Conservation (phyloP, 2,329 filamentous ascomycete genomes). For the Pseudogymnoascus sp. region DNA sequence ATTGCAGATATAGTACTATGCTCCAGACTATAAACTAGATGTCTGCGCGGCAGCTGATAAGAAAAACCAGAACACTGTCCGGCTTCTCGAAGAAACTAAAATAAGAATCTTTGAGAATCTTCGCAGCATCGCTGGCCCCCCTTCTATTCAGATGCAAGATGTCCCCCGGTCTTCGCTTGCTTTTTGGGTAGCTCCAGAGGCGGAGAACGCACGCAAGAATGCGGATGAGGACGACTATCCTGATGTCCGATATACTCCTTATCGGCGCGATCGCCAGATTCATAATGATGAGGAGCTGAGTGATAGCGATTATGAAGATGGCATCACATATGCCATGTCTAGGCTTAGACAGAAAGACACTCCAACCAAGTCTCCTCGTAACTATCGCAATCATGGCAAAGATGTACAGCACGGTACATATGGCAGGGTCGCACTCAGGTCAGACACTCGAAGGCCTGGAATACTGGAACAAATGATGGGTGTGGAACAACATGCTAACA, state of each 20-base stretch:
- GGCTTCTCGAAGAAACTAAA: constrained; percentile 77
- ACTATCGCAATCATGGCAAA: background rate
- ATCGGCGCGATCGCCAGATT: constrained; percentile 73
- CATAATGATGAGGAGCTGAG: constrained; percentile 74
- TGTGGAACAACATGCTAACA: background rate
- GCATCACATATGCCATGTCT: constrained; percentile 37
- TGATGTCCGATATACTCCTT: constrained; percentile 74
- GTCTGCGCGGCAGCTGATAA: constrained; percentile 78
- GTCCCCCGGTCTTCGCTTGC: constrained; percentile 57
- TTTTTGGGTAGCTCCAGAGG: constrained; percentile 55
- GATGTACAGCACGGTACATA: background rate
- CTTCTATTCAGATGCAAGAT: constrained; percentile 87
- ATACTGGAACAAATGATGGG: background rate
- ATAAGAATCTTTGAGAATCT: constrained; percentile 79
- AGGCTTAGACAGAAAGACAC: background rate
- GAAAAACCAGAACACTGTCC: constrained; percentile 80
- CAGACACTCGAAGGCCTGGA: background rate
- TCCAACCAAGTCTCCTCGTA: background rate
- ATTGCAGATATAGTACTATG: constrained; percentile 59
- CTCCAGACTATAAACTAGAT: constrained; percentile 82
- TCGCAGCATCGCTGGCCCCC: constrained; percentile 74
- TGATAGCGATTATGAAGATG: constrained; percentile 84
- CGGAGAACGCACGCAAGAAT: constrained; percentile 58
- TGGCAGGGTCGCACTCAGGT: background rate
- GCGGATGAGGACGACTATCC: constrained; percentile 81